A percentile compares a stretch with the other conserved stretches of the same genome.
Conservation (phyloP, 2,329 filamentous ascomycete genomes). For the Pseudomassariella vexata region DNA sequence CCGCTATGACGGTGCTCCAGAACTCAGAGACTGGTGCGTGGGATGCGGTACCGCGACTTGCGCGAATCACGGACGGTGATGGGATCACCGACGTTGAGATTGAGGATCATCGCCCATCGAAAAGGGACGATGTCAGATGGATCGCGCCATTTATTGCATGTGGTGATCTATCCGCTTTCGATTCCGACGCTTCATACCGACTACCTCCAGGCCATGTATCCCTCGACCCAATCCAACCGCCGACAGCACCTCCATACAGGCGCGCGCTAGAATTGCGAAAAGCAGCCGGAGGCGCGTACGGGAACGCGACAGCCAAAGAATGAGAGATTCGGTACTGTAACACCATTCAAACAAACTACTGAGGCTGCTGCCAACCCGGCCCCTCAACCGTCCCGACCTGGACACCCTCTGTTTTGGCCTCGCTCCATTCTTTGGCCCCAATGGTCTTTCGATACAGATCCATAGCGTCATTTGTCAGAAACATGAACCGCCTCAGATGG, state of each 20-base stretch:
- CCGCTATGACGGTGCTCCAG: conserved; percentile 39
- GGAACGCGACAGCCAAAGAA: conserved; percentile 51
- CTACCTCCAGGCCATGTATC: conserved; percentile 81
- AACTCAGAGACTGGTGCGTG: conserved; percentile 38
- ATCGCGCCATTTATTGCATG: conserved; percentile 97
- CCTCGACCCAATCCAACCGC: conserved; percentile 88
- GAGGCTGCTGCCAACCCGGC: conserved; percentile 13
- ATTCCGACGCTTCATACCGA: conserved; percentile 91
- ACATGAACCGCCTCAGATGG: conserved; percentile 49
- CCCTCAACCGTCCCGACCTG: conserved; percentile 20
- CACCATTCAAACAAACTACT: no score
- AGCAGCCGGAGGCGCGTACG: conserved; percentile 68
- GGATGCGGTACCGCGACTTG: conserved; percentile 22
- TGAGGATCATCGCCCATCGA: conserved; percentile 36
- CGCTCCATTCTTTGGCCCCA: conserved; percentile 36
- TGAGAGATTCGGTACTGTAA: conserved; percentile 9
- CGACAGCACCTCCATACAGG: conserved; percentile 93
- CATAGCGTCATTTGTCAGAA: conserved; percentile 38
- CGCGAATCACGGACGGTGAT: conserved; percentile 17
- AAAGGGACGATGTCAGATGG: conserved; percentile 57
- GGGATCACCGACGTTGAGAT: conserved; percentile 42
- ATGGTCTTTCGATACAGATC: conserved; percentile 43
- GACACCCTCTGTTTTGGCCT: conserved; percentile 35
- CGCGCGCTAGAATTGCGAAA: conserved; percentile 80
- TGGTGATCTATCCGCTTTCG: conserved; percentile 88